Evolutionary conservation across 163 green algal genomes (phyloP), one percentile per base, ranked within the genome.

Genomic region (Scenedesmus sp.): DNA sequence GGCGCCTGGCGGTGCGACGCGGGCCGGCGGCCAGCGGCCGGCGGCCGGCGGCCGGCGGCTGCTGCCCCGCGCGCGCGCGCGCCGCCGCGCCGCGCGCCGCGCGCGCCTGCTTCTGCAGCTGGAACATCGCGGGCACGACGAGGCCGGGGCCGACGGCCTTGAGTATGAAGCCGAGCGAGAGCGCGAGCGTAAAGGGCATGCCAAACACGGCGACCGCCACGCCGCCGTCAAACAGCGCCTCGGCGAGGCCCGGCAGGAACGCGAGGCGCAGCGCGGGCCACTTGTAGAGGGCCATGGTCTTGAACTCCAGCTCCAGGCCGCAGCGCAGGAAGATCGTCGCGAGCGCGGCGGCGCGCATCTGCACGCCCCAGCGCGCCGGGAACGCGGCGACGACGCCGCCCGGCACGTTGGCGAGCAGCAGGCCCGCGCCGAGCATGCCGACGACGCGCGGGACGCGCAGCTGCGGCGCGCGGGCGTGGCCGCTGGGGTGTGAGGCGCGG

Each of bases 121-220:
- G 82, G 77, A 98, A 96, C 94, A 98, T 97, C 34, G 82, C 85
- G 18, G 90, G 89, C 28, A 98, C 93, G 34, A 98, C 91, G 4
- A 98, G 83, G 0, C 91, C 94, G 0, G 94, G 93, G 6, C 90
- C 91, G 1, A 98, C 92, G 5, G 93, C 94, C 69, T 93, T 96
- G n/a, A 97, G 73, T 63, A 97, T 97, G 84, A 97, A 97, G 0
- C 93, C 93, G 53, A 94, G 78, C 9, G 87, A 90, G 62, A 97
- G 88, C 4, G 82, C 89, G 20, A 94, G 84, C 20, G 86, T 82
- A 63, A 88, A 78, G 24, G 87, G 83, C 86, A 95, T 89, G 53
- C 69, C 4, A 24, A 92, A 88, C 2, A 94, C 15, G 14, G 76
- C 71, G 1, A 87, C 70, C n/a, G 82, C 85, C 0, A 95, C 18